Conservation (phyloP, 352 stramenopile genomes). For the Phytophthora hybrid region DNA sequence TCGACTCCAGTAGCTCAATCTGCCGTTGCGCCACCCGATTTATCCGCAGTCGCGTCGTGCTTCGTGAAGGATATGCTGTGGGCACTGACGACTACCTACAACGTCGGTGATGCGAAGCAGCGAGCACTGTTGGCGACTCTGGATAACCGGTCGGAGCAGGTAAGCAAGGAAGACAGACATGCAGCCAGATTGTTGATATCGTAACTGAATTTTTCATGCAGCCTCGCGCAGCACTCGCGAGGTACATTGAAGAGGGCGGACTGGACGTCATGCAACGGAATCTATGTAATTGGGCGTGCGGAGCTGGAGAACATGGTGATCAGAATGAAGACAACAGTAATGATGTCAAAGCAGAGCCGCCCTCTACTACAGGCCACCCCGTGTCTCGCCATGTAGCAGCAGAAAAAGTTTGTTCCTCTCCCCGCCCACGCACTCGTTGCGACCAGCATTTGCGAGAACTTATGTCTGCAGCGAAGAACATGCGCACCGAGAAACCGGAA, state of each 20-base stretch:
- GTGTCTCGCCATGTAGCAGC: neutral
- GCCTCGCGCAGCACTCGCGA: slow-evolving; percentile 19
- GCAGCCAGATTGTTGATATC: neutral
- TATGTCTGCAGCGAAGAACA: neutral
- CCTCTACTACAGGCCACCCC: neutral
- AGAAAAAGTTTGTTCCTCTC: neutral
- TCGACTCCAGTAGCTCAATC: neutral
- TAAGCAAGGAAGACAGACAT: neutral
- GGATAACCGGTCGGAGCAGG: slow-evolving; percentile 17
- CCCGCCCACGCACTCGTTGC: neutral
- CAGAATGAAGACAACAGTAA: neutral
- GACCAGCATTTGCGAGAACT: slow-evolving; percentile 18
- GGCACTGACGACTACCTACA: slow-evolving; percentile 1
- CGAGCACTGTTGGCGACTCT: slow-evolving; percentile 6
- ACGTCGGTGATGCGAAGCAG: slow-evolving; percentile 7
- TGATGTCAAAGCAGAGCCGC: neutral
- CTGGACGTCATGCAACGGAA: slow-evolving; percentile 10
- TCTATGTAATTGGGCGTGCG: slow-evolving; percentile 1
- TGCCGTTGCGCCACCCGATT: neutral
- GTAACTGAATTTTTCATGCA: slow-evolving; percentile 11
- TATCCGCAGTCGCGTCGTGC: neutral
- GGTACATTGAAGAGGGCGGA: slow-evolving; percentile 22
- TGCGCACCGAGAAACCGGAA: neutral
- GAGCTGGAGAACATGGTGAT: neutral
- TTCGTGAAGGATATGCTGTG: slow-evolving; percentile 22